Conservation (phyloP, 768 basidiomycete species). For the Chalciporus pseudorubinellus region DNA sequence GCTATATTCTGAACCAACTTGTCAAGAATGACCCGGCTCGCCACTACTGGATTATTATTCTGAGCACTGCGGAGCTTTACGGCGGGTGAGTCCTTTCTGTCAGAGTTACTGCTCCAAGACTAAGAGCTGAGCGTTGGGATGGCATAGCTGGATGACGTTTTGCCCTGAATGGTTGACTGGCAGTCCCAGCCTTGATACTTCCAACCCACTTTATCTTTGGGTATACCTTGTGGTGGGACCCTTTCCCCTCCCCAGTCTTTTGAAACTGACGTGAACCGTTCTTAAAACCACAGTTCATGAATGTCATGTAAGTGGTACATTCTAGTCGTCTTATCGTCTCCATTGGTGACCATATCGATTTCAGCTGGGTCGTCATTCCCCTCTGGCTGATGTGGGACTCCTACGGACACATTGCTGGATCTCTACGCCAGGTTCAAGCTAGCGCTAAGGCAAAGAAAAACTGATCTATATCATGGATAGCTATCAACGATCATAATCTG, state of each 20-base stretch:
- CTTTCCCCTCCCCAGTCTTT: background rate
- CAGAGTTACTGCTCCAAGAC: background rate
- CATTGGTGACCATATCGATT: conserved; percentile 4
- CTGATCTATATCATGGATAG: conserved; percentile 12
- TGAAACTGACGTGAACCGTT: background rate
- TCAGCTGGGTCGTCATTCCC: conserved; percentile 79
- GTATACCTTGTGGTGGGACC: conserved; percentile 74
- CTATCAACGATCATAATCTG: background rate
- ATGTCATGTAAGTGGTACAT: conserved; percentile 55
- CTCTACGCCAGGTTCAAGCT: conserved; percentile 47
- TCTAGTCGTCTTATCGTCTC: background rate
- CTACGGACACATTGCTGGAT: conserved; percentile 62
- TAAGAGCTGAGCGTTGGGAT: background rate
- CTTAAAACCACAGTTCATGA: conserved; percentile 62
- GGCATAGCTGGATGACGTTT: conserved; percentile 78
- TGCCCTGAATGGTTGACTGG: conserved; percentile 83
- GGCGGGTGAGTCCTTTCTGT: conserved; percentile 53
- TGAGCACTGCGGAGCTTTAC: conserved; percentile 75
- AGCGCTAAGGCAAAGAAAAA: conserved; percentile 36
- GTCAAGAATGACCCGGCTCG: conserved; percentile 58
- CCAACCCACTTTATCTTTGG: conserved; percentile 71
- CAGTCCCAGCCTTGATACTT: conserved; percentile 67
- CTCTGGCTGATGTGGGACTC: conserved; percentile 77
- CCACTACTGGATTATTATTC: conserved; percentile 69
- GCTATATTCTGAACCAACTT: conserved; percentile 67